Evolutionary conservation across 352 stramenopile species (phyloP), one percentile per base, ranked within the genome.

Genomic region (Globisporangium cylindrosporum): DNA sequence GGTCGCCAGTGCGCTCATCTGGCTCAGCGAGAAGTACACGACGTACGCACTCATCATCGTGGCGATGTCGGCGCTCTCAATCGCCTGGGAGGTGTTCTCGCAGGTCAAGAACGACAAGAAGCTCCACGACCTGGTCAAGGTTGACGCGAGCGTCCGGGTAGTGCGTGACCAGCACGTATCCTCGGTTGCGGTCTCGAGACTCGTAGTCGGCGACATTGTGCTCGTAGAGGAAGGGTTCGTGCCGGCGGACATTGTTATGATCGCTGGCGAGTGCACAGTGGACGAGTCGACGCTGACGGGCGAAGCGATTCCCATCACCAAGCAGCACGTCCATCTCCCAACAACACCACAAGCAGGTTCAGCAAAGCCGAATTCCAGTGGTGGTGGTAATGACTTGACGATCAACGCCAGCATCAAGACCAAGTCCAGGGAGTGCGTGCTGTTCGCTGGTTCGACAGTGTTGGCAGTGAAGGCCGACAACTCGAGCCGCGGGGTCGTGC

Each of bases 261-360:
- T 94, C 12, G 72, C 73, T 3, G 86, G 86, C 10, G 80, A 91
- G 57, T 94, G 86, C 36, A 88, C 80, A 29, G 83, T 73, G 20
- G 86, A 94, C 57, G 86, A 94, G 73, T 78, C 86, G 1, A 90
- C 83, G 49, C 77, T 94, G n/a, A 94, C 86, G 15, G 86, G 86
- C 0, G 86, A 94, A 64, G 82, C 85, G n/a, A 88, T 94, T n/a
- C 86, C 86, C 4, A 84, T 93, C 49, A 86, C 77, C 6, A 92
- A 94, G 61, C 80, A 90, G 36, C 46, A 80, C 0, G 43, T 69
- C 20, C 56, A 61, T 18, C 15, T 24, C 0, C 20, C 24, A 22
- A 22, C 56, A 3, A 61, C 36, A 4, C 15, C 54, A 8, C 1
- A 18, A 1, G 36, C 54, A 25, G 24, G 24, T 24, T 8, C 8